phyloP scores from a whole-genome alignment of 106 monocot species.

The Allium sativum region DNA sequence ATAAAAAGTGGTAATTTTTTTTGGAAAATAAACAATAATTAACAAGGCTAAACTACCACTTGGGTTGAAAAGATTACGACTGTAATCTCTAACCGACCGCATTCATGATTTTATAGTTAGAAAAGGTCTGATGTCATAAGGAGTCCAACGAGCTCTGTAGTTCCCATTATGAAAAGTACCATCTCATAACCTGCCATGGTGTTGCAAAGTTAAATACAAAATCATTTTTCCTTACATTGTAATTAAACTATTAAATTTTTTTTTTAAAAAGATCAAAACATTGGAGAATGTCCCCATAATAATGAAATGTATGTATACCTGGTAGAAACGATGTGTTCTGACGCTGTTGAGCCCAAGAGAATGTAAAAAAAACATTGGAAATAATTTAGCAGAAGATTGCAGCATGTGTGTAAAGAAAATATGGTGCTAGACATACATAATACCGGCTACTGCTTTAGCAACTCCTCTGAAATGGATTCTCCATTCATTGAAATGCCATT shows the following conservation, averaged over 20 bases:
- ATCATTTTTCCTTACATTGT: neutral
- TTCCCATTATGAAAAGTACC: constrained; percentile 15
- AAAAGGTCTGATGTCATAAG: constrained; percentile 17
- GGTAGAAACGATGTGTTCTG: constrained; percentile 37
- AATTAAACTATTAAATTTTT: neutral
- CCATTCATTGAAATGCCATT: constrained; percentile 35
- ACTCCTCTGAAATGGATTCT: constrained; percentile 29
- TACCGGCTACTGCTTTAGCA: constrained; percentile 35
- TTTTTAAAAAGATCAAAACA: neutral
- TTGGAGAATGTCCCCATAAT: neutral
- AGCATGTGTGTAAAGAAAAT: neutral
- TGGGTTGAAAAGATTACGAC: no score
- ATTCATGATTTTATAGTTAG: neutral
- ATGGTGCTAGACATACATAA: constrained; percentile 18
- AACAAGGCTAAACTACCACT: no score
- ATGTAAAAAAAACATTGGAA: constrained; percentile 16
- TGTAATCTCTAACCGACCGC: neutral
- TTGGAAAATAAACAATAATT: no score
- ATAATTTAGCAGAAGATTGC: neutral
- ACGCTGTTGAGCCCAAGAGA: constrained; percentile 41
- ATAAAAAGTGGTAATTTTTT: no score
- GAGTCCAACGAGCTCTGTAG: constrained; percentile 9
- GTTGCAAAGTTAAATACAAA: no score
- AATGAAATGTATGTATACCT: constrained; percentile 15
- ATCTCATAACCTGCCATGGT: constrained; percentile 9